Evolutionary conservation across 768 basidiomycete species (phyloP).

Genomic region (Boletus vermiculosoides): DNA sequence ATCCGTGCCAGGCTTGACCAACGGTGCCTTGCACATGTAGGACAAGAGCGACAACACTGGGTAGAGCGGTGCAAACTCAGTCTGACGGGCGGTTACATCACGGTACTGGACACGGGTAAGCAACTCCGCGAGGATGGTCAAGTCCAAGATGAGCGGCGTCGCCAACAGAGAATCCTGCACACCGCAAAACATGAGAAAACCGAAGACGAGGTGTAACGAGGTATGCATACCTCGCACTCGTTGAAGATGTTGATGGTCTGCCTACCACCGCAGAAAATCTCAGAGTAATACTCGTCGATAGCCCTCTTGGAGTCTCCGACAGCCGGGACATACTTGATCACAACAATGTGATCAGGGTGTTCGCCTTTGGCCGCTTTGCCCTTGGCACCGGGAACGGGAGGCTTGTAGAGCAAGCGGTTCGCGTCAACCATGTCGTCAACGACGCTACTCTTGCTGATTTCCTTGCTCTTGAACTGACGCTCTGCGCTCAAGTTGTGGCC

Average conservation of each 20-base stretch:
- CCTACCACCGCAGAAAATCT: constrained; percentile 94
- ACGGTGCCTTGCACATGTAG: constrained; percentile 97
- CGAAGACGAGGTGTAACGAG: rapidly evolving
- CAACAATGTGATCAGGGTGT: constrained; percentile 95
- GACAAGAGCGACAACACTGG: constrained; percentile 88
- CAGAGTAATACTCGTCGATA: constrained; percentile 98
- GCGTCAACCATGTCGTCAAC: constrained; percentile 98
- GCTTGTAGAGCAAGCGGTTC: constrained; percentile 88
- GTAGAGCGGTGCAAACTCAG: constrained; percentile 82
- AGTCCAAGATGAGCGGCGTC: constrained; percentile 93
- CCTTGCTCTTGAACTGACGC: constrained; percentile 96
- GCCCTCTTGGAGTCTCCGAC: constrained; percentile 98
- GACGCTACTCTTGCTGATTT: constrained; percentile 95
- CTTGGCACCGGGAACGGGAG: constrained; percentile 56
- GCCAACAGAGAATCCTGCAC: constrained; percentile 88
- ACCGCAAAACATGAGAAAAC: background rate
- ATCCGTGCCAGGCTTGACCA: constrained; percentile 90
- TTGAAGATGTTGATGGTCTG: constrained; percentile 97
- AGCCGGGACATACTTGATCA: constrained; percentile 97
- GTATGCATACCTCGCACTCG: constrained; percentile 79
- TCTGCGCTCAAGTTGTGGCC: constrained; percentile 89
- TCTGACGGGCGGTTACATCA: constrained; percentile 40
- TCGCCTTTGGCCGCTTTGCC: constrained; percentile 78
- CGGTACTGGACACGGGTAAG: constrained; percentile 93
- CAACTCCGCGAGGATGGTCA: constrained; percentile 90